These are phyloP conservation scores for Ascocoryne sarcoides DNA, from an alignment of 2,329 filamentous ascomycete genomes.

Conservation along the genomic window DNA sequence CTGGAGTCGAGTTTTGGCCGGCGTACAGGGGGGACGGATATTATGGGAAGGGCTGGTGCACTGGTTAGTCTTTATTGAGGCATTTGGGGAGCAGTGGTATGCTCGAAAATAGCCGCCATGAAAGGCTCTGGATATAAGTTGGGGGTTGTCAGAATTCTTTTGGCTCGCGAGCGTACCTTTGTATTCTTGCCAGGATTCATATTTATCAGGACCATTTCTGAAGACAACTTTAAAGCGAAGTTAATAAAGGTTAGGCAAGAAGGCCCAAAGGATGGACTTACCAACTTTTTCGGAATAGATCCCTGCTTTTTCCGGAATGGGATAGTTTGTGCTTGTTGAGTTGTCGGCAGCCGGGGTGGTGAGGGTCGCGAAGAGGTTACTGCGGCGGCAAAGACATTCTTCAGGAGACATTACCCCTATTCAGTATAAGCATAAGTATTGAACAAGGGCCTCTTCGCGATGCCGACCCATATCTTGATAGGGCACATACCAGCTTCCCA, in stretches of 20 bases:
- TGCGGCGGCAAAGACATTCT: constrained; percentile 66
- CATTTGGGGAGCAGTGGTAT: no score
- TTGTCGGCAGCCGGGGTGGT: constrained; percentile 48
- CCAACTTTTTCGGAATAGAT: constrained; percentile 62
- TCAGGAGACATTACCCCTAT: constrained; percentile 52
- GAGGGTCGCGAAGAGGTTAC: constrained; percentile 62
- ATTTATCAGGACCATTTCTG: constrained; percentile 55
- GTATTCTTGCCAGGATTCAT: constrained; percentile 47
- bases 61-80: no score
- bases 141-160: no score
- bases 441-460: no score
- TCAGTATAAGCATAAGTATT: constrained; percentile 10
- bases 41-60: constrained; percentile 59
- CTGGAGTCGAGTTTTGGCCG: constrained; percentile 64
- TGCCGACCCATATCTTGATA: no score
- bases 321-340: constrained; percentile 49
- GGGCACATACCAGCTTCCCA: constrained; percentile 55
- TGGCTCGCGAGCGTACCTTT: no score
- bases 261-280: constrained; percentile 29
- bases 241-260: neutral
- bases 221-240: constrained; percentile 48
- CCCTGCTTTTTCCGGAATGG: constrained; percentile 60
- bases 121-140: no score
- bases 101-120: no score
- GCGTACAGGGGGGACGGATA: constrained; percentile 63